These are phyloP conservation scores for Cyberlindnera amylophila DNA, from an alignment of 805 yeast species.

Conservation along the genomic window DNA sequence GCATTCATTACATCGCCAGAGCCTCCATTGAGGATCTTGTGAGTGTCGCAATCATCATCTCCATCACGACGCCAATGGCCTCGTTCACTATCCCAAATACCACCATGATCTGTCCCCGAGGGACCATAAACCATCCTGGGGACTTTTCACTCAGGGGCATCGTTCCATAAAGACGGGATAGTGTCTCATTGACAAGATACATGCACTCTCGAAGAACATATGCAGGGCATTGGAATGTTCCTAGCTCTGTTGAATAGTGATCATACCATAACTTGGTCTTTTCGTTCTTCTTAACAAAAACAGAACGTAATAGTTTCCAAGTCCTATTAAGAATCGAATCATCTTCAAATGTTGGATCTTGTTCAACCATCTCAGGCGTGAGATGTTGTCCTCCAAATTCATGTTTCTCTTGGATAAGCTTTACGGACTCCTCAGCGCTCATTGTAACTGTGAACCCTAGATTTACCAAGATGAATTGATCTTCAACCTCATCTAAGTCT, in stretches of 20 bases:
- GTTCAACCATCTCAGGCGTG: not conserved
- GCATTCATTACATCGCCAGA: too few species aligned
- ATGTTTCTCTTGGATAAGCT: not conserved
- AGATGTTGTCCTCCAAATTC: not conserved
- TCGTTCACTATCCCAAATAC: not conserved
- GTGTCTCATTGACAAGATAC: not conserved
- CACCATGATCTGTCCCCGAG: not conserved
- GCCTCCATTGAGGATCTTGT: not conserved
- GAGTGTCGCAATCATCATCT: not conserved
- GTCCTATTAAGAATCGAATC: not conserved
- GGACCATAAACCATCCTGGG: not conserved
- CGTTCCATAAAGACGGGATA: not conserved
- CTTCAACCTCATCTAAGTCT: not conserved
- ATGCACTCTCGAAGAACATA: not conserved
- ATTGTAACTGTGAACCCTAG: not conserved
- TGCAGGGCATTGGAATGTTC: not conserved
- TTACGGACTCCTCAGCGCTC: not conserved
- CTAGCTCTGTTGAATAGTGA: not conserved
- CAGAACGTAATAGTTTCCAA: not conserved
- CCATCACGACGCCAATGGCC: not conserved
- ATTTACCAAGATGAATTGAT: not conserved
- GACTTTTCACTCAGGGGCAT: not conserved
- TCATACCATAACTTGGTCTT: not conserved
- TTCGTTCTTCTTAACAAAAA: not conserved
- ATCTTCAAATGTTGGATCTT: not conserved